Conservation (phyloP, 768 basidiomycete genomes). For the Clitopilus passeckerianus region DNA sequence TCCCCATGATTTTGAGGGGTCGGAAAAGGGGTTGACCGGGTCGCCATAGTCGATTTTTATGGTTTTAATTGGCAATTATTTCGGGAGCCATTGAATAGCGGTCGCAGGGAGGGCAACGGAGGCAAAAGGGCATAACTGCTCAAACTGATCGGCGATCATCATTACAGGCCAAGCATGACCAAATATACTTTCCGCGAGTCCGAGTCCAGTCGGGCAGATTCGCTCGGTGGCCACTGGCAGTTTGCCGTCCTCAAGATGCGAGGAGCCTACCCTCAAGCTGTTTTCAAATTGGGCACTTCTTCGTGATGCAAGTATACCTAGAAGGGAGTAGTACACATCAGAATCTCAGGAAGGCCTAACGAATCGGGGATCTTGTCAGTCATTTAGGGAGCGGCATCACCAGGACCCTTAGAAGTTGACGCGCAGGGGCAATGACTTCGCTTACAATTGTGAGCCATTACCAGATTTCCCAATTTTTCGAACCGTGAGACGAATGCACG, state of each 20-base stretch:
- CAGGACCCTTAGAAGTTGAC: not conserved
- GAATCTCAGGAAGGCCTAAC: not conserved
- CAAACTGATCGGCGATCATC: not conserved
- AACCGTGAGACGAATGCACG: not conserved
- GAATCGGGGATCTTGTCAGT: not conserved
- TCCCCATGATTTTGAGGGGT: too few species aligned
- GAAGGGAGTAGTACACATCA: too few species aligned
- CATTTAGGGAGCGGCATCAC: not conserved
- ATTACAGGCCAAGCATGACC: not conserved
- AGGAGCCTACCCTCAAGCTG: too few species aligned
- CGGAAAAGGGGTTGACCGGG: too few species aligned
- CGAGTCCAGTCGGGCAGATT: not conserved
- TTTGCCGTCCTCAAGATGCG: too few species aligned
- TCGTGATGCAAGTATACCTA: too few species aligned
- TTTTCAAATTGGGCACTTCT: too few species aligned
- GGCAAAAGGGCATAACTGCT: not conserved
- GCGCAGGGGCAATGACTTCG: not conserved
- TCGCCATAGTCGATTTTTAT: too few species aligned
- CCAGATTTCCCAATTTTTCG: not conserved
- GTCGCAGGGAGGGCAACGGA: not conserved
- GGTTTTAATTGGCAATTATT: not conserved
- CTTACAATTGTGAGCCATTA: not conserved
- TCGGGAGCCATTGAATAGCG: not conserved
- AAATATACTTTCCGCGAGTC: not conserved
- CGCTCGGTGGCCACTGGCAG: not conserved